Percentiles rank a stretch among this genome's conserved stretches.
These are phyloP conservation scores for Kwoniella bestiolae DNA, from an alignment of 768 basidiomycete species.

Conservation along the genomic window DNA sequence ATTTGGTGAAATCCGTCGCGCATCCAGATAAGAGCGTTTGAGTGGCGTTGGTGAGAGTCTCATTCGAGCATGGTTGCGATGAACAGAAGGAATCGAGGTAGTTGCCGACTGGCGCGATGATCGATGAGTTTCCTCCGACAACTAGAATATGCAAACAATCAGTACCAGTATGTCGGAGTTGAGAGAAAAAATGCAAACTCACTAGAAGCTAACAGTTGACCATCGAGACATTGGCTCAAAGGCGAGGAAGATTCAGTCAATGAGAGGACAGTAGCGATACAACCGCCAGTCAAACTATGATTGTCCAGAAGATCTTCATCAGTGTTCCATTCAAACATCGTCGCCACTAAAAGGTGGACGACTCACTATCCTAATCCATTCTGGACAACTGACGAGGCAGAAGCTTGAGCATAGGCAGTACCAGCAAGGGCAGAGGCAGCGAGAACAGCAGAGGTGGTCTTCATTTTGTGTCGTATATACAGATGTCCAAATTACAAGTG, in stretches of 20 bases:
- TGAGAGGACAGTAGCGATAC: constrained; percentile 1
- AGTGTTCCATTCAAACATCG: too few species aligned
- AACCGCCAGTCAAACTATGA: background rate
- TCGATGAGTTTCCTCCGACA: constrained; percentile 36
- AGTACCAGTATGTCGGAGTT: background rate
- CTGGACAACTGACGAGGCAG: background rate
- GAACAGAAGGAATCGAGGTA: constrained; percentile 42
- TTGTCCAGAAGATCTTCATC: background rate
- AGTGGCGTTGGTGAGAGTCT: constrained; percentile 32
- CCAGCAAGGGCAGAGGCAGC: constrained; percentile 6
- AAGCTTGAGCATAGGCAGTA: constrained; percentile 2
- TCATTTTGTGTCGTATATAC: constrained; percentile 1
- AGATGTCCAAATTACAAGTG: background rate
- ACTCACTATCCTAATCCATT: constrained; percentile 9
- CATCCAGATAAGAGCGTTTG: constrained; percentile 32
- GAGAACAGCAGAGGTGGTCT: constrained; percentile 9
- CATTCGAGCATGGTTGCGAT: constrained; percentile 36
- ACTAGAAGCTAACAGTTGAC: constrained; percentile 6
- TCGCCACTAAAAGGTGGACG: background rate
- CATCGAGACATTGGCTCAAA: constrained; percentile 12
- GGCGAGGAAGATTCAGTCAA: background rate
- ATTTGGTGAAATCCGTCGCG: constrained; percentile 32
- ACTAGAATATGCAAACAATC: constrained; percentile 8
- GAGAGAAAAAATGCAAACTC: too few species aligned
- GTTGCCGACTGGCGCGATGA: constrained; percentile 47